These are phyloP conservation scores for Parachlorella kessleri DNA, from an alignment of 139 green algal genomes.

Conservation along the genomic window DNA sequence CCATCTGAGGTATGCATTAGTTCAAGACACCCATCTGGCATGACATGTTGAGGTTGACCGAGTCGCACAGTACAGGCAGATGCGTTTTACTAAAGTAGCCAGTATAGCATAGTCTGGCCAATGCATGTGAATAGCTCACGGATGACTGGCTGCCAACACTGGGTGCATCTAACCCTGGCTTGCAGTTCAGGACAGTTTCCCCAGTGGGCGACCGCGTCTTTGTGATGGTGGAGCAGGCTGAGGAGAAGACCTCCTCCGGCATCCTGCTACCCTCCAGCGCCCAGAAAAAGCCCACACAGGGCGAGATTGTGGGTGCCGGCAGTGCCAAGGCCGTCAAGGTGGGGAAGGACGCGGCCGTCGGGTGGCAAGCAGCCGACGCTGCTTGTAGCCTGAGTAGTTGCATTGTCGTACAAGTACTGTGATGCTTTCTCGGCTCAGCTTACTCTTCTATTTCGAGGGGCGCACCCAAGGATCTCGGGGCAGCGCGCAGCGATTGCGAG, in stretches of 20 bases:
- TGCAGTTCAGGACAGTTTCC: conserved; percentile 76
- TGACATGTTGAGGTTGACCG: too few species aligned
- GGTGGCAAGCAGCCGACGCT: too few species aligned
- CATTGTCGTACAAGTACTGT: too few species aligned
- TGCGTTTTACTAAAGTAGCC: not conserved
- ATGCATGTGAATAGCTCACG: not conserved
- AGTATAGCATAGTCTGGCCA: too few species aligned
- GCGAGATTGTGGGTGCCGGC: conserved; percentile 55
- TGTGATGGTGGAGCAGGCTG: conserved; percentile 81
- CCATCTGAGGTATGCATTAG: conserved; percentile 28
- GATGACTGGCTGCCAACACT: not conserved
- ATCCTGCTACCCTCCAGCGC: conserved; percentile 89
- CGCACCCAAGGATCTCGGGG: too few species aligned
- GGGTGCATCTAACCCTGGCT: not conserved
- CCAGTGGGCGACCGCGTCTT: conserved; percentile 90
- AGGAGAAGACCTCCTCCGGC: conserved; percentile 84
- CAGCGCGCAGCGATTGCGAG: too few species aligned
- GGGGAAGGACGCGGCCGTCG: too few species aligned
- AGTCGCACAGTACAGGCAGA: too few species aligned
- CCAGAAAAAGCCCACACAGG: conserved; percentile 83
- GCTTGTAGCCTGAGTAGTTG: not conserved
- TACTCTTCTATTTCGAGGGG: too few species aligned
- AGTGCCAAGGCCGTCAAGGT: conserved; percentile 52
- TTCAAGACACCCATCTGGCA: too few species aligned
- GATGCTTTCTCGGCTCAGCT: not conserved